Evolutionary conservation across 371 early-diverging fungal genomes (phyloP).

Genomic region (Basidiobolus meristosporus): DNA sequence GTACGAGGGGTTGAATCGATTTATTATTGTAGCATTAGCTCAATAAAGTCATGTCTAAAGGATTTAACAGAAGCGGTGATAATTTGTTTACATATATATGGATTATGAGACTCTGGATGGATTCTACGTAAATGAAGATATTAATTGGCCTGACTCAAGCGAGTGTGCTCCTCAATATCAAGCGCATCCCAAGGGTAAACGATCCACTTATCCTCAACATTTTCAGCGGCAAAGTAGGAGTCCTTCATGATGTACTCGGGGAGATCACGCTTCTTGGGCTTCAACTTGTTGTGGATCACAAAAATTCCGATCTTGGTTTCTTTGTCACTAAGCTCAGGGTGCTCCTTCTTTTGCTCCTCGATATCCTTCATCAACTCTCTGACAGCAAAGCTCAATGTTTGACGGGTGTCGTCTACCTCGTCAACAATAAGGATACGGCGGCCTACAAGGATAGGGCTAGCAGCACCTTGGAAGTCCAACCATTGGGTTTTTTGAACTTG

Average conservation of each 20-base stretch:
- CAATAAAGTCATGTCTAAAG: too few species aligned
- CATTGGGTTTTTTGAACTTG: constrained; percentile 63
- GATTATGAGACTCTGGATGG: too few species aligned
- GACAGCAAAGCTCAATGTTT: constrained; percentile 50
- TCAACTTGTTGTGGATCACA: constrained; percentile 59
- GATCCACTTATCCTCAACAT: constrained; percentile 58
- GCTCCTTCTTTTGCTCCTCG: constrained; percentile 19
- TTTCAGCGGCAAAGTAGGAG: constrained; percentile 40
- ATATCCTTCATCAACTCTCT: constrained; percentile 48
- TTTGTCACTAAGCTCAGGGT: constrained; percentile 23
- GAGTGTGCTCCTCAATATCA: constrained; percentile 53
- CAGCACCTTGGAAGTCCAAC: constrained; percentile 45
- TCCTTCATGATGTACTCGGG: constrained; percentile 33
- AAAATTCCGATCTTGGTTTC: constrained; percentile 50
- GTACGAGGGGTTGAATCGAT: too few species aligned
- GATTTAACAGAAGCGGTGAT: too few species aligned
- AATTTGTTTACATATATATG: too few species aligned
- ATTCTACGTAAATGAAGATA: too few species aligned
- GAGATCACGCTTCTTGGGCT: constrained; percentile 41
- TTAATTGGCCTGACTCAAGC: too few species aligned
- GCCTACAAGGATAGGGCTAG: constrained; percentile 27
- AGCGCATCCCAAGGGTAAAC: constrained; percentile 59
- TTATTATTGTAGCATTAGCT: too few species aligned
- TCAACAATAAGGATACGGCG: constrained; percentile 55
- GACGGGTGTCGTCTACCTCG: constrained; percentile 60